phyloP scores from a whole-genome alignment of 192 early-diverging fungal genomes.

The Umbelopsis sp. region DNA sequence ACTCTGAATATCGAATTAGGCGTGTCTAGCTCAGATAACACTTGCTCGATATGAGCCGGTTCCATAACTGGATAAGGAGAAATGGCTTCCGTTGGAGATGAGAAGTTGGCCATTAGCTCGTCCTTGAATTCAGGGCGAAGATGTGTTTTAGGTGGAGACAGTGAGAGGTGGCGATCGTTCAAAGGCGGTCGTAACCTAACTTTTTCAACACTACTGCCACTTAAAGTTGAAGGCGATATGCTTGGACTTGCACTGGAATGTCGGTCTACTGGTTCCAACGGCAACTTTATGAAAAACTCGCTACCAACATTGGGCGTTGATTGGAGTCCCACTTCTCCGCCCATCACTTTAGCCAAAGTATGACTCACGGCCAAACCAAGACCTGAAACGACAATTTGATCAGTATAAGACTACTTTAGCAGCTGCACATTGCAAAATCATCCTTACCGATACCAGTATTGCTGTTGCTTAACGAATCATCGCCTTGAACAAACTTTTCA shows the following conservation, averaged over 20 bases:
- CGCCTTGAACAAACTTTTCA: constrained; percentile 23
- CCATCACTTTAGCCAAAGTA: constrained; percentile 74
- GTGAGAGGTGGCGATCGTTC: constrained; percentile 69
- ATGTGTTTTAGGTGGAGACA: constrained; percentile 14
- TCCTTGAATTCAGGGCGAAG: constrained; percentile 41
- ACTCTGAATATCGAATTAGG: constrained; percentile 68
- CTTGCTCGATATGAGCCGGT: not conserved
- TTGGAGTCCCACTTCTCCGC: constrained; percentile 79
- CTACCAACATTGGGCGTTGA: constrained; percentile 70
- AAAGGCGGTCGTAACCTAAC: constrained; percentile 63
- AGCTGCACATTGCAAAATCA: not conserved
- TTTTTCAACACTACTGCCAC: constrained; percentile 58
- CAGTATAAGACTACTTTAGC: not conserved
- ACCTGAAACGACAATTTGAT: constrained; percentile 12
- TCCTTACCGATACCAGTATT: constrained; percentile 6
- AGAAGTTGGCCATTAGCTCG: not conserved
- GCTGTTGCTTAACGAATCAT: not conserved
- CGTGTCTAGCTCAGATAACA: constrained; percentile 54
- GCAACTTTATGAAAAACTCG: constrained; percentile 74
- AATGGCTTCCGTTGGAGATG: not conserved
- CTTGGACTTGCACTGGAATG: constrained; percentile 5
- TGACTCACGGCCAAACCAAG: constrained; percentile 83
- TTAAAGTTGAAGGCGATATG: constrained; percentile 29
- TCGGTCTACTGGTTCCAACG: constrained; percentile 40
- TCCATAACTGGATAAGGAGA: not conserved